These are phyloP conservation scores for Collybia nuda DNA, from an alignment of 768 basidiomycete genomes.

Conservation along the genomic window DNA sequence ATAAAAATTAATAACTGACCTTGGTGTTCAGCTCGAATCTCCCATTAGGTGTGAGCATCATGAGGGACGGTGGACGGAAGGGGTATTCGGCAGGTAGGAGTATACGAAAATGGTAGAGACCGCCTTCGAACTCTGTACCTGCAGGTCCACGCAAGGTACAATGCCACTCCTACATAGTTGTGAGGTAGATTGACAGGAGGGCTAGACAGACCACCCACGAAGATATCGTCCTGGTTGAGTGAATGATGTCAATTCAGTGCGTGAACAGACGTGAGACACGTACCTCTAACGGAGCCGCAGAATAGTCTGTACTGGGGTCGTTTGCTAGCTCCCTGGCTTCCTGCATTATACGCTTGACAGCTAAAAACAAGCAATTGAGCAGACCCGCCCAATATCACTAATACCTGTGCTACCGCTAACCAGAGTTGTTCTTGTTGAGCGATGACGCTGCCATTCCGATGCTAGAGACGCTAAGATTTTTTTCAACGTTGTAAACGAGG, in stretches of 20 bases:
- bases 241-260: constrained; percentile 7
- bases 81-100: constrained; percentile 92
- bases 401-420: constrained; percentile 32
- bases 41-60: constrained; percentile 97
- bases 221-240: constrained; percentile 74
- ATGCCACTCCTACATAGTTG: constrained; percentile 74
- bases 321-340: constrained; percentile 87
- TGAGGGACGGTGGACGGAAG: constrained; percentile 92
- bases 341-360: constrained; percentile 96
- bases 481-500: no score
- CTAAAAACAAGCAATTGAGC: constrained; percentile 32
- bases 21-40: constrained; percentile 95
- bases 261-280: not conserved
- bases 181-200: constrained; percentile 13
- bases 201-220: constrained; percentile 49
- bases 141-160: constrained; percentile 90
- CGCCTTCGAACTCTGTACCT: constrained; percentile 91
- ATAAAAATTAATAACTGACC: constrained; percentile 42
- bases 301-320: constrained; percentile 85
- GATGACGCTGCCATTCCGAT: constrained; percentile 28
- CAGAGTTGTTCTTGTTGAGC: constrained; percentile 91
- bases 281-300: constrained; percentile 81
- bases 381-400: not conserved
- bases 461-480: constrained; percentile 39
- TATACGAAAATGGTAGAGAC: constrained; percentile 94